Evolutionary conservation across 2,329 filamentous ascomycete species (phyloP).

Genomic region (Penicillium janthinellum): DNA sequence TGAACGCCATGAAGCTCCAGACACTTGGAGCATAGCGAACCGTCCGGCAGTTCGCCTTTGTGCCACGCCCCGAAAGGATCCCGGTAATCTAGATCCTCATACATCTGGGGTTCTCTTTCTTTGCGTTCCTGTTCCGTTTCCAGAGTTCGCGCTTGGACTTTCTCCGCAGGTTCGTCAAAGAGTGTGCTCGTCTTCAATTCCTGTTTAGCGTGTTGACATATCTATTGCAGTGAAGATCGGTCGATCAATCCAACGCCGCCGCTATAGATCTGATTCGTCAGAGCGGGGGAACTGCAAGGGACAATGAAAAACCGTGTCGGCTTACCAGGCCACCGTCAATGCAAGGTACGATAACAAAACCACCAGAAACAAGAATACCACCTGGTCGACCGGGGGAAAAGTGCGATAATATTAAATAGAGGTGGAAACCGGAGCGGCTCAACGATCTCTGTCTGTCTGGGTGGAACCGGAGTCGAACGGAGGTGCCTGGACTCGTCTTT

Average conservation of each 20-base stretch:
- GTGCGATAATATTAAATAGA: constrained; percentile 7
- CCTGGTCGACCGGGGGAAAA: neutral
- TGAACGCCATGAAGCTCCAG: constrained; percentile 18
- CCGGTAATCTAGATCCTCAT: constrained; percentile 12
- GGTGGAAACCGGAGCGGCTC: neutral
- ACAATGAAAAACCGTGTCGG: constrained; percentile 6
- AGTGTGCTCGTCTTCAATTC: constrained; percentile 14
- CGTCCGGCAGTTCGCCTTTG: constrained; percentile 21
- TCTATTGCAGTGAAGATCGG: constrained; percentile 19
- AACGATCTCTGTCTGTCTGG: neutral
- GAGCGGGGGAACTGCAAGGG: constrained; percentile 19
- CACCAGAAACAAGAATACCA: neutral
- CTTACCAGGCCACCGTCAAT: constrained; percentile 16
- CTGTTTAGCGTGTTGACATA: constrained; percentile 26
- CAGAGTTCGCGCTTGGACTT: neutral
- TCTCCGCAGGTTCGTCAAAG: constrained; percentile 3
- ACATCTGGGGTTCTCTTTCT: constrained; percentile 6
- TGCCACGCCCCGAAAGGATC: constrained; percentile 15
- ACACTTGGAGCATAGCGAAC: constrained; percentile 20
- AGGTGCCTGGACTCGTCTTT: constrained; percentile 7
- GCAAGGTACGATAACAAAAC: constrained; percentile 16
- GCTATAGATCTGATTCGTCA: constrained; percentile 23
- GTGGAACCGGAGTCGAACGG: constrained; percentile 7
- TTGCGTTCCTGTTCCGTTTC: neutral
- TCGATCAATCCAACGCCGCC: constrained; percentile 14